A percentile compares a stretch with the other conserved stretches of the same genome.
Evolutionary conservation across 2,329 filamentous ascomycete species (phyloP).

Genomic region (Colletotrichum gigasporum): DNA sequence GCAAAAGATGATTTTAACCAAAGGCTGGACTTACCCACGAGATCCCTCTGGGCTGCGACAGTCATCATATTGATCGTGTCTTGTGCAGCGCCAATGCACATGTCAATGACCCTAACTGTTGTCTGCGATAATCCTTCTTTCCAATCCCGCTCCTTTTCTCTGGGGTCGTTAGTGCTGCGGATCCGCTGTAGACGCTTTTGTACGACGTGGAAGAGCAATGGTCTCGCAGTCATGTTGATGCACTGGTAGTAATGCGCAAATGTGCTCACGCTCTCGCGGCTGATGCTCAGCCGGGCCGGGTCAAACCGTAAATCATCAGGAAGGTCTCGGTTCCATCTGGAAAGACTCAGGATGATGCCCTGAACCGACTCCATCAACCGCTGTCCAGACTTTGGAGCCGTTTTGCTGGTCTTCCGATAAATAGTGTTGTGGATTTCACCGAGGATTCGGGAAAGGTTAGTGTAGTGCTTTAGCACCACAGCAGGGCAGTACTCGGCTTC

Average conservation of each 20-base stretch:
- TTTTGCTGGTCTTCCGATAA: slow-evolving; percentile 52
- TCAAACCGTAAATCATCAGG: slow-evolving; percentile 59
- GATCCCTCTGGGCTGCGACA: slow-evolving; percentile 42
- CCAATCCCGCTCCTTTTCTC: slow-evolving; percentile 25
- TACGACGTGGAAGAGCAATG: slow-evolving; percentile 42
- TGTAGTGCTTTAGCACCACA: slow-evolving; percentile 38
- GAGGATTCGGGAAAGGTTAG: slow-evolving; percentile 41
- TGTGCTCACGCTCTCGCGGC: slow-evolving; percentile 55
- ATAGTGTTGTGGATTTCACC: slow-evolving; percentile 46
- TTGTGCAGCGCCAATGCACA: slow-evolving; percentile 43
- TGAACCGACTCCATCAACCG: slow-evolving; percentile 60
- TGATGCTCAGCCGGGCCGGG: slow-evolving; percentile 53
- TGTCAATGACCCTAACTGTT: slow-evolving; percentile 42
- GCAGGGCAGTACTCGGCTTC: slow-evolving; percentile 42
- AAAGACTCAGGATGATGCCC: slow-evolving; percentile 58
- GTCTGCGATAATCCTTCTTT: slow-evolving; percentile 41
- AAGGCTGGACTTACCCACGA: slow-evolving; percentile 58
- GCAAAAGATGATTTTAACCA: too few species aligned
- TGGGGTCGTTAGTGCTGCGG: slow-evolving; percentile 18
- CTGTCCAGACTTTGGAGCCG: slow-evolving; percentile 51
- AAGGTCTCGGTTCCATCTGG: slow-evolving; percentile 58
- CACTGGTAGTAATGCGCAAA: slow-evolving; percentile 45
- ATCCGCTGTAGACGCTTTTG: slow-evolving; percentile 36
- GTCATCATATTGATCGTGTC: slow-evolving; percentile 39
- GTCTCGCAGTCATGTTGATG: slow-evolving; percentile 45